Base-by-base conservation (phyloP, 2,329 filamentous ascomycete genomes). In the Leptographium flavum region DNA sequence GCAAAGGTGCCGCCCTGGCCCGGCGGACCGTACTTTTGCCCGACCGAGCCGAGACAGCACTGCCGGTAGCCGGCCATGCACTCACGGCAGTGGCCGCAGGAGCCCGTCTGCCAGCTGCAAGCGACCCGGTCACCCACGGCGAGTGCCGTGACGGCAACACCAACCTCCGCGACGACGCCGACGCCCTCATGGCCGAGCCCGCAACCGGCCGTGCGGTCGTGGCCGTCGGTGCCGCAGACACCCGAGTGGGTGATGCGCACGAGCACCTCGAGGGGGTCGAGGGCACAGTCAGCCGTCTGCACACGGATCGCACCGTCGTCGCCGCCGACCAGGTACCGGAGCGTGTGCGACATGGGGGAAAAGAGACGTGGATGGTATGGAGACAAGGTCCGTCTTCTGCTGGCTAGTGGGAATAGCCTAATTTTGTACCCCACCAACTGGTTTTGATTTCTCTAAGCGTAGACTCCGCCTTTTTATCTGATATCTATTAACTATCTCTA, bases 121-220 rank as follows among this genome's bases (percentile, higher is more conserved):
- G 88, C 88, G 49, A 79, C 88, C 55, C 86, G 70, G 57, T 94
- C 86, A 54, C 88, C 88, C 56, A 94, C 71, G 60, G 87, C 67
- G 50, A 94, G 67, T 55, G 90, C 84, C 4, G 72, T 67, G 50
- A 92, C 87, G 28, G 92, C 74, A n/a, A 80, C 69, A 54, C 45
- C 94, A 73, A 56, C 86, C 85, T 61, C 86, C 59, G 87, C 87
- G 50, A 92, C 84, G 52, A 94, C 82, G 52, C 84, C 87, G 22
- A 93, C 76, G 30, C 87, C 76, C 58, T 81, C 76, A 63, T 81
- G 81, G 44, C 87, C 87, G 2, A 66, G 52, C 1, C 51, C 53
- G 21, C 52, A 54, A 7, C 46, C 87, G 45, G 87, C 87, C 51
- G 85, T 83, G 64, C 90, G 74, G 56, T 85, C 86, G 62, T 76